Evolutionary conservation across 805 yeast species (phyloP).

Genomic region (Nakazawaea ernobii): DNA sequence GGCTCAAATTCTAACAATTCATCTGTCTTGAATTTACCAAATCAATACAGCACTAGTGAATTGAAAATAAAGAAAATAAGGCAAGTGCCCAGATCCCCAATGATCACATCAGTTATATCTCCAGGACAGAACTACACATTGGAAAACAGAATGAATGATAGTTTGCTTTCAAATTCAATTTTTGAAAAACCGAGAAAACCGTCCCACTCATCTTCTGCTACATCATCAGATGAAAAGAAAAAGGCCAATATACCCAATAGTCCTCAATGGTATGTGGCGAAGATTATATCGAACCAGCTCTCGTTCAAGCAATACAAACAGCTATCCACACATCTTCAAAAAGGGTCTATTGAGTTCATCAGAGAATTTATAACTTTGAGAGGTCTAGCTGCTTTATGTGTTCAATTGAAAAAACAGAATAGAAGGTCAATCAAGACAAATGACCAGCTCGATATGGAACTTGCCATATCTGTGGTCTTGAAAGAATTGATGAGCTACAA

Average conservation of each 20-base stretch:
- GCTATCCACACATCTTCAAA: constrained; percentile 15
- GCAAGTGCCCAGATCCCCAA: background rate
- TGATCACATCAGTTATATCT: background rate
- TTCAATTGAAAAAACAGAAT: constrained; percentile 53
- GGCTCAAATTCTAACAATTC: background rate
- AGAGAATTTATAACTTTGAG: constrained; percentile 67
- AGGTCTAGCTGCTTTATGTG: constrained; percentile 75
- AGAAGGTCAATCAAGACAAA: constrained; percentile 32
- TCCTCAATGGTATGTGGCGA: constrained; percentile 41
- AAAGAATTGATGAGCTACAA: constrained; percentile 64
- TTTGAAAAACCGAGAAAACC: background rate
- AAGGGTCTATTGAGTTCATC: constrained; percentile 53
- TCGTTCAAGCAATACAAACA: constrained; percentile 32
- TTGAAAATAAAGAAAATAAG: constrained; percentile 1
- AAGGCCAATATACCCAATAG: constrained; percentile 11
- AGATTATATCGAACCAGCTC: constrained; percentile 32
- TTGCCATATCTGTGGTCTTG: constrained; percentile 69
- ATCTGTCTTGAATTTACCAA: background rate
- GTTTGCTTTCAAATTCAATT: no score
- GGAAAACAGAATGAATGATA: background rate
- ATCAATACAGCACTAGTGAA: constrained; percentile 1
- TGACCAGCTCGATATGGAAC: constrained; percentile 61
- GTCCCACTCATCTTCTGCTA: background rate
- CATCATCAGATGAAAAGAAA: background rate
- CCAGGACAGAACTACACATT: background rate